phyloP scores from a whole-genome alignment of 495 filamentous ascomycete species.

The Penicillium fimorum region DNA sequence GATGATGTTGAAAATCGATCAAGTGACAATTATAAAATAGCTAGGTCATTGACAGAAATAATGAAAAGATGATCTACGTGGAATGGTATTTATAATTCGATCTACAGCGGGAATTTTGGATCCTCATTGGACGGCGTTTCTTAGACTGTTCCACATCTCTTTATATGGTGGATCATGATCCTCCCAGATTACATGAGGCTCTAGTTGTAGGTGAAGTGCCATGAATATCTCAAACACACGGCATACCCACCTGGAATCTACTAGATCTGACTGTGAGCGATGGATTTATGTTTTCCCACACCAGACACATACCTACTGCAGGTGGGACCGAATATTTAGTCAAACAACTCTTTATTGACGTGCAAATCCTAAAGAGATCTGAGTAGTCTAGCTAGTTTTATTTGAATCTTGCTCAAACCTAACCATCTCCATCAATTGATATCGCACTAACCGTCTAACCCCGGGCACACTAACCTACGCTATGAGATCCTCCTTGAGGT shows the following conservation, averaged over 20 bases:
- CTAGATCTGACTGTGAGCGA: not conserved
- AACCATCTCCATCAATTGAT: not conserved
- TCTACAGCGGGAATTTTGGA: too few relatives aligned
- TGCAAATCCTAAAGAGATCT: constrained; percentile 5
- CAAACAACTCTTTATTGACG: constrained; percentile 7
- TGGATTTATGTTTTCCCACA: not conserved
- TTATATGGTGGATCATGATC: too few relatives aligned
- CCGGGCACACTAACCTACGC: not conserved
- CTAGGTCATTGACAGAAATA: not conserved
- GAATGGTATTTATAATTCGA: not conserved
- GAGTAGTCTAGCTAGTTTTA: constrained; percentile 2
- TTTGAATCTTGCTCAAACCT: constrained; percentile 3
- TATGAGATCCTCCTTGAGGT: not conserved
- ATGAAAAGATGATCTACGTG: not conserved
- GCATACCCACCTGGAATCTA: too few relatives aligned
- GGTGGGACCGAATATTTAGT: not conserved
- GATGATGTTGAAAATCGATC: not conserved
- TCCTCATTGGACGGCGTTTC: too few relatives aligned
- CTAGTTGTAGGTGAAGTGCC: too few relatives aligned
- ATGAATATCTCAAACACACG: too few relatives aligned
- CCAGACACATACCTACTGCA: not conserved
- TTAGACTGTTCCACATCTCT: too few relatives aligned
- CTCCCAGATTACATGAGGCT: too few relatives aligned
- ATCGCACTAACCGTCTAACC: constrained; percentile 1
- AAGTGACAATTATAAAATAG: not conserved